Evolutionary conservation across 371 early-diverging fungal genomes (phyloP).

Genomic region (Mucor irregularis): DNA sequence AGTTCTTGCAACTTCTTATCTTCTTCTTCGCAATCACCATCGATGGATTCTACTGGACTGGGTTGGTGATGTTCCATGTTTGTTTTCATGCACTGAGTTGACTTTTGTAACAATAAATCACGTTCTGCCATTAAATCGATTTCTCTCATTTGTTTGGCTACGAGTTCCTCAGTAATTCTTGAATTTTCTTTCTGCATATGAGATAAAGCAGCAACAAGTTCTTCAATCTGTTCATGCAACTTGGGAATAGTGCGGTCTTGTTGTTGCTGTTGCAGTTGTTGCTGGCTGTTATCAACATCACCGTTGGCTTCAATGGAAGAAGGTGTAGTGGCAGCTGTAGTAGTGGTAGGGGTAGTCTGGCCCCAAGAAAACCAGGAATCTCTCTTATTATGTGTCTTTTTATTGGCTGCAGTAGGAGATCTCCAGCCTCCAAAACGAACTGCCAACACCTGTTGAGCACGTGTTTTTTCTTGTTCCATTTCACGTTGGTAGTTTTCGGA

Average conservation of each 20-base stretch:
- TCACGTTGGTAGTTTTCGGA: constrained; percentile 61
- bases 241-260: constrained; percentile 23
- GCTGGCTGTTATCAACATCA: too few species aligned
- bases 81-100: constrained; percentile 10
- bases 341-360: background rate
- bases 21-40: constrained; percentile 7
- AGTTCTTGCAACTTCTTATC: constrained; percentile 14
- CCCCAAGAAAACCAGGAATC: constrained; percentile 38
- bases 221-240: constrained; percentile 61
- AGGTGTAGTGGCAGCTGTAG: background rate
- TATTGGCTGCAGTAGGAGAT: background rate
- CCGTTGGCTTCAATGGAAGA: background rate
- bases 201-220: constrained; percentile 57
- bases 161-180: constrained; percentile 47
- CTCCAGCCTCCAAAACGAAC: constrained; percentile 37
- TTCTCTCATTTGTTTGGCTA: constrained; percentile 52
- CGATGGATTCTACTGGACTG: constrained; percentile 19
- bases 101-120: constrained; percentile 22
- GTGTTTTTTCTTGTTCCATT: constrained; percentile 57
- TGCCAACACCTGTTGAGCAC: constrained; percentile 53
- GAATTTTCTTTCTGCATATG: constrained; percentile 57
- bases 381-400: constrained; percentile 13
- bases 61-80: constrained; percentile 6
- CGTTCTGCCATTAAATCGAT: constrained; percentile 41
- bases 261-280: background rate